phyloP scores from a whole-genome alignment of 1,284 basidiomycete genomes.

The Leccinum pachyderme region DNA sequence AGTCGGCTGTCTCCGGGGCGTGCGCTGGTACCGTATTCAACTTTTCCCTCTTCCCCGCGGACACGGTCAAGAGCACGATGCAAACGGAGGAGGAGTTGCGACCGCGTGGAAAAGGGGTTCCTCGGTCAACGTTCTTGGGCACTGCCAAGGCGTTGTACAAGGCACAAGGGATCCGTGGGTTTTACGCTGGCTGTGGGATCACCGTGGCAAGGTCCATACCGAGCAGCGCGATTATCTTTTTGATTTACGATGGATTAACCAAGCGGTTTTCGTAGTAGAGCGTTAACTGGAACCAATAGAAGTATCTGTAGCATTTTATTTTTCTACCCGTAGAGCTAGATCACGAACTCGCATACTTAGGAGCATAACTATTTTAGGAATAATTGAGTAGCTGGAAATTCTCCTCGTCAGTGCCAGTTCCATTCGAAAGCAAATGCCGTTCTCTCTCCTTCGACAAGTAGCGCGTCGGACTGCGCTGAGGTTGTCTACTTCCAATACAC shows the following conservation, averaged over 20 bases:
- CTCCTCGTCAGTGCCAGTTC: neutral
- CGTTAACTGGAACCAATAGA: neutral
- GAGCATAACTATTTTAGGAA: slow-evolving; percentile 1
- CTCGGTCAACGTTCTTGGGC: slow-evolving; percentile 58
- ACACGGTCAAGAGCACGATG: slow-evolving; percentile 92
- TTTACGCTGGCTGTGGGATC: slow-evolving; percentile 96
- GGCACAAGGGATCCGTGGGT: slow-evolving; percentile 75
- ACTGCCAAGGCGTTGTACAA: slow-evolving; percentile 77
- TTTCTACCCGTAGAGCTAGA: too few relatives aligned
- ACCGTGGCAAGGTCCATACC: slow-evolving; percentile 88
- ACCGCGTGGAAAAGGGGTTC: slow-evolving; percentile 40
- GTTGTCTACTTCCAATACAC: neutral
- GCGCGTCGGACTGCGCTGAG: slow-evolving; percentile 7
- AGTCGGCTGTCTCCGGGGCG: slow-evolving; percentile 86
- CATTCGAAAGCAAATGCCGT: slow-evolving; percentile 2
- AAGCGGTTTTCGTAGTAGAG: slow-evolving; percentile 47
- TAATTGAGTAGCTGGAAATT: neutral
- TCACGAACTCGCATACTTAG: slow-evolving; percentile 6
- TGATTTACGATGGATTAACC: slow-evolving; percentile 81
- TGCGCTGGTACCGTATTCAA: slow-evolving; percentile 88
- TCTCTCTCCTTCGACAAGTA: slow-evolving; percentile 13
- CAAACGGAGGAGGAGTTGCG: slow-evolving; percentile 92
- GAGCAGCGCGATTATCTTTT: slow-evolving; percentile 88
- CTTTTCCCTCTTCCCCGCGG: slow-evolving; percentile 86
- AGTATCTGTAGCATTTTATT: neutral